These are phyloP conservation scores for Scheffersomyces quercinus DNA, from an alignment of 1,139 yeast species.

Conservation along the genomic window DNA sequence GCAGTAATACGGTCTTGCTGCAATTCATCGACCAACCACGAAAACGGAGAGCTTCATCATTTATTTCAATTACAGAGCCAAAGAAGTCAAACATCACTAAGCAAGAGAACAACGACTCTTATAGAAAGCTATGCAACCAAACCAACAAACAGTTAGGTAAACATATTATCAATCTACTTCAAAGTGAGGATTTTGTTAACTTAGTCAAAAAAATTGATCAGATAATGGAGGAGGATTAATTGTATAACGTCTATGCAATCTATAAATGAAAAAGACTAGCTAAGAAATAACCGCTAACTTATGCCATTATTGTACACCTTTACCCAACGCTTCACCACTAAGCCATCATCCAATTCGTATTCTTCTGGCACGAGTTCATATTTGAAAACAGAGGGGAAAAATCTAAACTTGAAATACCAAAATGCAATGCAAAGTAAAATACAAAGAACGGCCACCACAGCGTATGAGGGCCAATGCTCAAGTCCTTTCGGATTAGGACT, in stretches of 20 bases:
- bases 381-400: slow-evolving; percentile 43
- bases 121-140: not conserved
- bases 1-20: too few relatives aligned
- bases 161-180: not conserved
- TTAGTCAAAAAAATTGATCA: not conserved
- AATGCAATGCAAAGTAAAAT: slow-evolving; percentile 33
- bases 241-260: not conserved
- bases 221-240: not conserved
- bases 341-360: slow-evolving; percentile 51
- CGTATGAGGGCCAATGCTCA: slow-evolving; percentile 55
- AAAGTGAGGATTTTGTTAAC: not conserved
- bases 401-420: slow-evolving; percentile 51
- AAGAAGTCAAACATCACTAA: not conserved
- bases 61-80: not conserved
- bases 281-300: not conserved
- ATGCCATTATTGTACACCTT: slow-evolving; percentile 17
- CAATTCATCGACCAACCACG: too few relatives aligned
- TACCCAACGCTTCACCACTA: slow-evolving; percentile 54
- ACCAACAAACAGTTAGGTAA: not conserved
- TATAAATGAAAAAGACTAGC: not conserved
- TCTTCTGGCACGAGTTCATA: slow-evolving; percentile 45
- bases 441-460: slow-evolving; percentile 38
- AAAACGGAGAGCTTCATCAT: too few relatives aligned
- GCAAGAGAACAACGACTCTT: not conserved
- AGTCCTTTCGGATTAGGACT: slow-evolving; percentile 44